Evolutionary conservation across 257 asterid species (phyloP).

Genomic region (Ballota nigra): DNA sequence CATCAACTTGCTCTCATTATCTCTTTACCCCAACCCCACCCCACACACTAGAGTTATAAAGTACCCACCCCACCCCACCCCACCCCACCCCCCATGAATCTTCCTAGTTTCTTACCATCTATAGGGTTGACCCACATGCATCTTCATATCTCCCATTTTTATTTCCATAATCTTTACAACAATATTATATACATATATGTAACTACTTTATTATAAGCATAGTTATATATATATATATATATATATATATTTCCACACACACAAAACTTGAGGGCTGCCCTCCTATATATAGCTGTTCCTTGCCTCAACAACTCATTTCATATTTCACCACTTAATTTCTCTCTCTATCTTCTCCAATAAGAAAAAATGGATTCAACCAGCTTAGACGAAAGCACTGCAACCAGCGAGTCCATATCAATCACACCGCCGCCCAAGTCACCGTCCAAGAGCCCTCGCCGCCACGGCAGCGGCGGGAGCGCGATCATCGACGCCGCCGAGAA

Average conservation of each 20-base stretch:
- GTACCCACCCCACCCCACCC: not conserved
- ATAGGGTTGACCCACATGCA: slow-evolving; percentile 68
- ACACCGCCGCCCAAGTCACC: slow-evolving; percentile 27
- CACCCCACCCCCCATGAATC: slow-evolving; percentile 42
- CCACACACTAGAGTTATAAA: slow-evolving; percentile 23
- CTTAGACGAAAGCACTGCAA: slow-evolving; percentile 53
- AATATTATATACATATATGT: not conserved
- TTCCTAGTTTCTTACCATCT: slow-evolving; percentile 58
- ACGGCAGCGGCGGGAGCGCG: slow-evolving; percentile 66
- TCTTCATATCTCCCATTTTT: slow-evolving; percentile 27
- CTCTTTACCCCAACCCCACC: slow-evolving; percentile 39
- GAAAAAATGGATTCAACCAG: slow-evolving; percentile 51
- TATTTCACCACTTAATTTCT: slow-evolving; percentile 10
- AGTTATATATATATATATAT: no score
- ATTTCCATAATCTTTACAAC: not conserved
- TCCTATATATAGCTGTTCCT: slow-evolving; percentile 23
- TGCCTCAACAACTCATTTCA: slow-evolving; percentile 27
- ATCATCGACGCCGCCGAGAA: slow-evolving; percentile 56
- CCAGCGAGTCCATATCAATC: slow-evolving; percentile 45
- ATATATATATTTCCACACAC: slow-evolving; percentile 3
- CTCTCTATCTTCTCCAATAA: not conserved
- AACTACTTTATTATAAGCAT: no score
- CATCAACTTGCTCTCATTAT: slow-evolving; percentile 39
- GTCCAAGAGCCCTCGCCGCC: slow-evolving; percentile 41
- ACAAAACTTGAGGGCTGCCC: slow-evolving; percentile 16